Evolutionary conservation across 1,284 basidiomycete species (phyloP).

Genomic region (Phlebopus sp.): DNA sequence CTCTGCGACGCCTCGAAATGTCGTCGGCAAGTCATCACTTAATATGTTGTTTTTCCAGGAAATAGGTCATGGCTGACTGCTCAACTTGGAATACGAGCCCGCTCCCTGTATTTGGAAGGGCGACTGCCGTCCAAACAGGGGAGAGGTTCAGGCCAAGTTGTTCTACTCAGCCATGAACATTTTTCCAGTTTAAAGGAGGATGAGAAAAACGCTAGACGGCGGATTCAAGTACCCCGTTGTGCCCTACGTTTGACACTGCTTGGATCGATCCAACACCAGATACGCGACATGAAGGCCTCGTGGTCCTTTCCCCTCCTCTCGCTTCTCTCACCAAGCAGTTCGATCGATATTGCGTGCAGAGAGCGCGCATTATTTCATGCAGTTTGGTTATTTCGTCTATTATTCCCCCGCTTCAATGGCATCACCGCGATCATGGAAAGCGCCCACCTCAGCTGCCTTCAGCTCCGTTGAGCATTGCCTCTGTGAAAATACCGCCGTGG

Average conservation of each 20-base stretch:
- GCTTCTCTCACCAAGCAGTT: conserved; percentile 33
- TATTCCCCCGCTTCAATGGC: conserved; percentile 22
- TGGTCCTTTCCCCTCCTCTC: conserved; percentile 30
- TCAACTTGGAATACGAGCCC: too few species aligned
- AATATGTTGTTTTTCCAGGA: conserved; percentile 5
- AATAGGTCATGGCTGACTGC: conserved; percentile 1
- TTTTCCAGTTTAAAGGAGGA: conserved; percentile 11
- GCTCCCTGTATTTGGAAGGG: too few species aligned
- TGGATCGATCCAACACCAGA: conserved; percentile 36
- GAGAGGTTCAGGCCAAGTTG: not conserved
- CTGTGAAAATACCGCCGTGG: conserved; percentile 23
- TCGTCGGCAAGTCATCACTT: conserved; percentile 1
- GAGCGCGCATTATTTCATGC: conserved; percentile 33
- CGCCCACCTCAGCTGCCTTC: conserved; percentile 19
- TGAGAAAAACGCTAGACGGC: conserved; percentile 20
- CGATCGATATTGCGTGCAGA: conserved; percentile 35
- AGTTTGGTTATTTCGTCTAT: conserved; percentile 28
- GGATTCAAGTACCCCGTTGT: conserved; percentile 24
- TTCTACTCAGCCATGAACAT: not conserved
- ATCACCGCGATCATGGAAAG: conserved; percentile 31
- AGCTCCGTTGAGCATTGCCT: conserved; percentile 32
- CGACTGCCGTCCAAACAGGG: not conserved
- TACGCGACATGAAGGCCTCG: conserved; percentile 38
- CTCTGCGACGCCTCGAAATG: conserved; percentile 5
- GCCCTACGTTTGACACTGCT: conserved; percentile 23